phyloP scores from a whole-genome alignment of 73 alveolate genomes.

The Tetrahymena elliotti region DNA sequence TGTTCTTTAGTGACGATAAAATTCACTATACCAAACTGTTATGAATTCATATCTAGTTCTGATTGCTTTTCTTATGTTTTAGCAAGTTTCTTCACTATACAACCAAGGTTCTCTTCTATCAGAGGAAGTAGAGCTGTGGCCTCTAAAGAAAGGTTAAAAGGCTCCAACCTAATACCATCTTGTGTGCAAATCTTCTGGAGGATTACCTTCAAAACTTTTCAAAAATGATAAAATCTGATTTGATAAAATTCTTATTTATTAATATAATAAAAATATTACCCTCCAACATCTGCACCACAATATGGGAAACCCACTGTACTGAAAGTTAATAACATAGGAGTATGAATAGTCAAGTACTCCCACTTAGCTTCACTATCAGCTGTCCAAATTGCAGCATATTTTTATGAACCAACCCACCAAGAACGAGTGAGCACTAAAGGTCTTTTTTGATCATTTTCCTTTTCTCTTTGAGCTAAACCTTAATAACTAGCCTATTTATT shows the following conservation, averaged over 20 bases:
- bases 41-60: slow-evolving; percentile 52
- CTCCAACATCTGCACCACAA: neutral
- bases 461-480: neutral
- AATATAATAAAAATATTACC: neutral
- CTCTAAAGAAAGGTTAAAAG: slow-evolving; percentile 88
- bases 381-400: slow-evolving; percentile 76
- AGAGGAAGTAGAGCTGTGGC: slow-evolving; percentile 81
- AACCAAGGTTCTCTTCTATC: slow-evolving; percentile 97
- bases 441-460: neutral
- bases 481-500: neutral
- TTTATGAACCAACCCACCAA: slow-evolving; percentile 21
- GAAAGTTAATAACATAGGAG: slow-evolving; percentile 55
- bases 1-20: slow-evolving; percentile 29
- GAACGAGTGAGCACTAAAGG: neutral
- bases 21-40: slow-evolving; percentile 46
- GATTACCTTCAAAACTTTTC: slow-evolving; percentile 68
- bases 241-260: neutral
- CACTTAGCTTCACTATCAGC: slow-evolving; percentile 70
- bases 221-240: slow-evolving; percentile 51
- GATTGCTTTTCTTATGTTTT: slow-evolving; percentile 46
- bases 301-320: slow-evolving; percentile 53
- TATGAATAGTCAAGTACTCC: slow-evolving; percentile 51
- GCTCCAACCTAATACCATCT: slow-evolving; percentile 81
- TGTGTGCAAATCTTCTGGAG: slow-evolving; percentile 54
- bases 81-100: slow-evolving; percentile 41